Evolutionary conservation across 176 grass and related monocot genomes (phyloP), one percentile per base, ranked within the genome.

Genomic region (Carex cristatella): DNA sequence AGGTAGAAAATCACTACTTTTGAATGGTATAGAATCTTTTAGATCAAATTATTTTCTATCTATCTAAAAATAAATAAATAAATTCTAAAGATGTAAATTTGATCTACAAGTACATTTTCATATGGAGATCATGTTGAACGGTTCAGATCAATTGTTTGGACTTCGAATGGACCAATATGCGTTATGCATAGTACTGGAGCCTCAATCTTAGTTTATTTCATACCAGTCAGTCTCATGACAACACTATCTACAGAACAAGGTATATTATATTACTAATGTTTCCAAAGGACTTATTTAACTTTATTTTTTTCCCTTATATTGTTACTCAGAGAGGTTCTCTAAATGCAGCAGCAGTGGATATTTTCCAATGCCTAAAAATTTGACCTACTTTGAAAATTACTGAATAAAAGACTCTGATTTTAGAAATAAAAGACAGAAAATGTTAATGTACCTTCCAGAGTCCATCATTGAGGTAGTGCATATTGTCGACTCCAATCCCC

Each of bases 401-500:
- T 27, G 27, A 37, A 69, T 35, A 15, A 56, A 65, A 27, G 69
- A 74, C 8, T 16, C 53, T 79, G 8, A 49, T 80, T 79, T 42
- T 30, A 9, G 4, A 58, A 71, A 67, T 79, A 33, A 18, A 68
- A 35, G 12, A 65, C 19, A 91, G 4, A 53, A 61, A 63, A 33
- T 16, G 48, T 49, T 9, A 88, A 69, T 79, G 3, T 88, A 99
- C 96, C 96, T 99, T 99, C 96, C 96, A 99, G 66, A 99, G 79
- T 59, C 96, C 96, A 82, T 99, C 96, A 87, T 99, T 99, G 18
- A 99, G 90, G 78, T 95, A 99, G 83, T 99, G 96, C 96, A 99
- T 95, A 56, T 93, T 99, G 83, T 95, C 96, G 69, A 99, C 96
- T 81, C 90, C 96, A 91, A 99, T 99, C 78, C 96, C 96, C 80